These are phyloP conservation scores for Gossypium anomalum DNA, from an alignment of 345 rosid species.

Conservation along the genomic window DNA sequence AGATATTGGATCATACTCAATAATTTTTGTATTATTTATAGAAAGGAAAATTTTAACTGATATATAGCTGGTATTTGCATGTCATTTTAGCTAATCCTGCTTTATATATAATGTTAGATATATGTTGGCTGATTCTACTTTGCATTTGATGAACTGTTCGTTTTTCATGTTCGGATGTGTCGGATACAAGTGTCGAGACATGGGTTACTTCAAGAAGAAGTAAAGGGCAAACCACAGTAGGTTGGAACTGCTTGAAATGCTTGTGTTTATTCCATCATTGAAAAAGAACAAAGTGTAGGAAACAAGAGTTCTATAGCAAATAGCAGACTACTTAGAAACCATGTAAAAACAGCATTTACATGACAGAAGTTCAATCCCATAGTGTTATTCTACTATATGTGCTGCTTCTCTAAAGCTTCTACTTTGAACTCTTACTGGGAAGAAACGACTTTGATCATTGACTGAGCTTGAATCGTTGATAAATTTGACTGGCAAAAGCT, in stretches of 20 bases:
- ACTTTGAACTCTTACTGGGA: neutral
- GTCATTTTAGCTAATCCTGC: neutral
- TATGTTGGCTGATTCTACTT: neutral
- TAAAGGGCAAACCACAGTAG: too few species aligned
- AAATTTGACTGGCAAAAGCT: slow-evolving; percentile 66
- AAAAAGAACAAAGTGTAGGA: neutral
- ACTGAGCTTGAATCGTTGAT: slow-evolving; percentile 36
- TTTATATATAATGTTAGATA: neutral
- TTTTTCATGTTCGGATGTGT: too few species aligned
- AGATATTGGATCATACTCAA: too few species aligned
- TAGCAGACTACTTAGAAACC: neutral
- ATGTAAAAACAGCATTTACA: slow-evolving; percentile 27
- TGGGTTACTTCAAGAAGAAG: too few species aligned
- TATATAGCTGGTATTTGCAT: neutral
- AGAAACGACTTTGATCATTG: too few species aligned
- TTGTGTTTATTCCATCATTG: neutral
- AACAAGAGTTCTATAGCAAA: neutral
- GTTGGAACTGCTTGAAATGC: too few species aligned
- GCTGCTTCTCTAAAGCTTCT: neutral
- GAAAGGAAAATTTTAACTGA: neutral
- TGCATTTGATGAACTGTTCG: neutral
- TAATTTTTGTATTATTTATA: too few species aligned
- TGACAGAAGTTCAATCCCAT: neutral
- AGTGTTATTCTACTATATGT: neutral
- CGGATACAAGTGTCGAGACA: too few species aligned